Evolutionary conservation across 805 yeast species (phyloP).

Genomic region (Ogataea glucozyma): DNA sequence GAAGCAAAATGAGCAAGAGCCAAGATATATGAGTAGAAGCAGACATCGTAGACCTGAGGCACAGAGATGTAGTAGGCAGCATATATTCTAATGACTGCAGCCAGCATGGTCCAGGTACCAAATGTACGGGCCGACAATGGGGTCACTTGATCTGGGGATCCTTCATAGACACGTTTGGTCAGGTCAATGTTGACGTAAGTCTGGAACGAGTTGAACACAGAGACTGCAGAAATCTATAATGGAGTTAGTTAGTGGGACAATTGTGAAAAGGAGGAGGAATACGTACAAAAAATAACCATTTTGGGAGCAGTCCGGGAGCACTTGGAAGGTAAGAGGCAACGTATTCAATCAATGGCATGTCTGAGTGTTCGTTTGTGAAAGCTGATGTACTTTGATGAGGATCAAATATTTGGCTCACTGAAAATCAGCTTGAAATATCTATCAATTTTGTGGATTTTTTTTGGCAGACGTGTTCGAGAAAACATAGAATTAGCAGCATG

Average conservation of each 20-base stretch:
- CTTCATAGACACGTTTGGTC: constrained; percentile 78
- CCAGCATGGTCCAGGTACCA: constrained; percentile 95
- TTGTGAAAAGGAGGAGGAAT: constrained; percentile 2
- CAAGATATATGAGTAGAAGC: constrained; percentile 75
- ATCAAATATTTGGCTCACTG: too few relatives aligned
- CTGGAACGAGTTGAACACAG: constrained; percentile 87
- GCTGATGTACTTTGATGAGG: too few relatives aligned
- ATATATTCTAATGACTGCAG: constrained; percentile 80
- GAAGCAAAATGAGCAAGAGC: constrained; percentile 82
- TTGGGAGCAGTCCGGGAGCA: constrained; percentile 62
- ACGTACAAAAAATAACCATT: constrained; percentile 73
- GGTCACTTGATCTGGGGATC: constrained; percentile 57
- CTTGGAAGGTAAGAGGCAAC: constrained; percentile 42
- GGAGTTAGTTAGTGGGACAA: constrained; percentile 14
- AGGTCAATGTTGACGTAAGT: constrained; percentile 71
- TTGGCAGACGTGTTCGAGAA: constrained; percentile 1
- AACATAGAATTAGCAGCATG: neutral
- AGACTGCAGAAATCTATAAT: constrained; percentile 73
- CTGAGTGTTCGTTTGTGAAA: too few relatives aligned
- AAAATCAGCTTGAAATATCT: too few relatives aligned
- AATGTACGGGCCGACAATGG: constrained; percentile 88
- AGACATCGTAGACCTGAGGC: constrained; percentile 72
- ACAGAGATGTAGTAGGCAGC: constrained; percentile 78
- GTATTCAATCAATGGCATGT: constrained; percentile 24
- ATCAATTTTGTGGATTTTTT: neutral